These are phyloP conservation scores for Auriculariales sp. DNA, from an alignment of 768 basidiomycete species.

Conservation along the genomic window DNA sequence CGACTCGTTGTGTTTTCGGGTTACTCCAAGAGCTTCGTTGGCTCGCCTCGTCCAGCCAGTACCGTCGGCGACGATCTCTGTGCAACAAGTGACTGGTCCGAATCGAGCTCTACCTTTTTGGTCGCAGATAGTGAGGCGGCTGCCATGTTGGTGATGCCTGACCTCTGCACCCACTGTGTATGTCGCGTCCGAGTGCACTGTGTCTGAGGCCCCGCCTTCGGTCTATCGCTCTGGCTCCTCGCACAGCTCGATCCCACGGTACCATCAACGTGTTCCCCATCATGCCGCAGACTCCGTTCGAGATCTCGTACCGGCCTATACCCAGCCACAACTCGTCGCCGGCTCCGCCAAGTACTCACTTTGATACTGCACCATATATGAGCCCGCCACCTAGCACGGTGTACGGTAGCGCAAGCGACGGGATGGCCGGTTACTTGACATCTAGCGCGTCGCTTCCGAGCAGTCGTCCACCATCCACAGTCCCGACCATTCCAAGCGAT, in stretches of 20 bases:
- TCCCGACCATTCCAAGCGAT: slow-evolving; percentile 20
- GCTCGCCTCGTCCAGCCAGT: not conserved
- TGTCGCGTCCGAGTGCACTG: not conserved
- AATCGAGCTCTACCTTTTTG: not conserved
- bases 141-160: not conserved
- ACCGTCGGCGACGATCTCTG: not conserved
- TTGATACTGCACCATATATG: not conserved
- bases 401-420: not conserved
- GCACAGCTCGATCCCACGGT: not conserved
- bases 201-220: not conserved
- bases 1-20: not conserved
- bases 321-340: not conserved
- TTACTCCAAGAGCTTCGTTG: too few species aligned
- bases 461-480: slow-evolving; percentile 12
- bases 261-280: not conserved
- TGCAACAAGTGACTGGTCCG: not conserved
- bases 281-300: not conserved
- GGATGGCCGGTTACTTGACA: not conserved
- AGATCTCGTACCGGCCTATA: not conserved
- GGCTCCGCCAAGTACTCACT: not conserved
- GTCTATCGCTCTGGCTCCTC: not conserved
- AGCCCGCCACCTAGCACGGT: not conserved
- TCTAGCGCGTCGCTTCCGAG: not conserved
- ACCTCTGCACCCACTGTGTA: not conserved
- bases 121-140: not conserved